Percentiles rank a stretch among this genome's conserved stretches.
phyloP scores from a whole-genome alignment of 305 asterid genomes.

The Fraxinus ornus region DNA sequence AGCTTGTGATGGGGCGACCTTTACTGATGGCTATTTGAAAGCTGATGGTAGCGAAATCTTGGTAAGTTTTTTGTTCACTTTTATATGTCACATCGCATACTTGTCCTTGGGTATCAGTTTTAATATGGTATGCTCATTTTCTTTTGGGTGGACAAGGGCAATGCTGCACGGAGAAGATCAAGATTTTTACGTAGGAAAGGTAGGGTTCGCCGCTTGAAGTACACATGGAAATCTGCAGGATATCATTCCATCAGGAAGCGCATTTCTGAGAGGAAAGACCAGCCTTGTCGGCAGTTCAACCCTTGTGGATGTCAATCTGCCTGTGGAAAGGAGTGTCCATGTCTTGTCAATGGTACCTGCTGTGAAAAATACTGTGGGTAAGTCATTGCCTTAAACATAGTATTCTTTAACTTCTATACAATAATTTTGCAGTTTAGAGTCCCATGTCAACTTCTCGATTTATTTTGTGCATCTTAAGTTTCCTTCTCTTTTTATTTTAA shows the following conservation, averaged over 20 bases:
- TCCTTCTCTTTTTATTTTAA: neutral
- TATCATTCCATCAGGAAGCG: constrained; percentile 80
- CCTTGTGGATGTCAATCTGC: constrained; percentile 92
- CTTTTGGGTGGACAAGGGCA: constrained; percentile 54
- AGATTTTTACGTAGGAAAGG: constrained; percentile 84
- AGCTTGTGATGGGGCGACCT: constrained; percentile 48
- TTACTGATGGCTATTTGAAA: constrained; percentile 55
- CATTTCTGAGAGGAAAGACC: constrained; percentile 86
- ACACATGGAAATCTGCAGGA: constrained; percentile 91
- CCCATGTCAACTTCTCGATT: neutral
- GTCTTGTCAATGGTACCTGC: constrained; percentile 80
- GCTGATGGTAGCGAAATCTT: constrained; percentile 62
- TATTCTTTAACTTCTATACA: neutral
- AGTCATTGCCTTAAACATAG: constrained; percentile 31
- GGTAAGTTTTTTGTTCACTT: constrained; percentile 42
- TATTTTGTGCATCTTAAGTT: constrained; percentile 9
- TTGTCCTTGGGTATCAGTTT: constrained; percentile 19
- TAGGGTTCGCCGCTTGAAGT: constrained; percentile 87
- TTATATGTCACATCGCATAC: constrained; percentile 20
- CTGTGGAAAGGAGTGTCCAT: constrained; percentile 91
- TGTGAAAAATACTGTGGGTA: constrained; percentile 98
- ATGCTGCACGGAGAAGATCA: constrained; percentile 77
- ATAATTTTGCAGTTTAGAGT: constrained; percentile 10
- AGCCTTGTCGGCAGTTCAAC: constrained; percentile 84
- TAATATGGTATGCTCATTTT: constrained; percentile 5